Conservation (phyloP, 148 eudicot species). For the Cornus suecica region DNA sequence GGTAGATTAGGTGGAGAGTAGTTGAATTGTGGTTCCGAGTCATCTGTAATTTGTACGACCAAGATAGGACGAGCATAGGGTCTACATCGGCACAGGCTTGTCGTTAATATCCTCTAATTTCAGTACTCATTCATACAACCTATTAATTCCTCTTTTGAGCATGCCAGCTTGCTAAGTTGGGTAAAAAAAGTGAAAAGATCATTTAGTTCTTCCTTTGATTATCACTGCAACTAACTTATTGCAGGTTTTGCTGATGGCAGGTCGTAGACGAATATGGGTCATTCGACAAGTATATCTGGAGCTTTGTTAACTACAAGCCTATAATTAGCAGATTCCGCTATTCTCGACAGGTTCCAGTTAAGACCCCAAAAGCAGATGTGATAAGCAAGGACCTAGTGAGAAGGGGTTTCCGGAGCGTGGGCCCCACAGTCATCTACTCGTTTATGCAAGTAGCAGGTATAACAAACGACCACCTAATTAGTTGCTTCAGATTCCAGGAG, state of each 20-base stretch:
- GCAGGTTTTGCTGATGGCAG: slow-evolving; percentile 31
- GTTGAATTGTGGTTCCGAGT: slow-evolving; percentile 13
- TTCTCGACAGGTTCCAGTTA: slow-evolving; percentile 48
- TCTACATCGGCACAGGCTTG: neutral
- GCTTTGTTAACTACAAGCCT: slow-evolving; percentile 46
- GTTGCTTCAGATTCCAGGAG: slow-evolving; percentile 47
- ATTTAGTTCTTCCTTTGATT: neutral
- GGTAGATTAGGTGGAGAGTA: slow-evolving; percentile 11
- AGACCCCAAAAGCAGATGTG: slow-evolving; percentile 53
- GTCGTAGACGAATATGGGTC: slow-evolving; percentile 50
- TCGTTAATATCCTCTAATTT: slow-evolving; percentile 1
- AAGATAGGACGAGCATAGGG: neutral
- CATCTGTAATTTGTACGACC: neutral
- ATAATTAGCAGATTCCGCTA: slow-evolving; percentile 37
- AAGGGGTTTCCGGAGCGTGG: slow-evolving; percentile 54
- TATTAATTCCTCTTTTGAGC: slow-evolving; percentile 7
- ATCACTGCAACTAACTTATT: slow-evolving; percentile 21
- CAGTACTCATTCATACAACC: slow-evolving; percentile 3
- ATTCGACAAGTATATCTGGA: slow-evolving; percentile 60
- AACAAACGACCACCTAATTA: slow-evolving; percentile 55
- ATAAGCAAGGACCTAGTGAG: slow-evolving; percentile 54
- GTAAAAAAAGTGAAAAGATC: neutral
- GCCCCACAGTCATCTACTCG: slow-evolving; percentile 53
- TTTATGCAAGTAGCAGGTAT: slow-evolving; percentile 67
- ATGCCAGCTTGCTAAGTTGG: slow-evolving; percentile 10